These are phyloP conservation scores for Malus hybrid DNA, from an alignment of 331 rosid genomes.

Conservation along the genomic window DNA sequence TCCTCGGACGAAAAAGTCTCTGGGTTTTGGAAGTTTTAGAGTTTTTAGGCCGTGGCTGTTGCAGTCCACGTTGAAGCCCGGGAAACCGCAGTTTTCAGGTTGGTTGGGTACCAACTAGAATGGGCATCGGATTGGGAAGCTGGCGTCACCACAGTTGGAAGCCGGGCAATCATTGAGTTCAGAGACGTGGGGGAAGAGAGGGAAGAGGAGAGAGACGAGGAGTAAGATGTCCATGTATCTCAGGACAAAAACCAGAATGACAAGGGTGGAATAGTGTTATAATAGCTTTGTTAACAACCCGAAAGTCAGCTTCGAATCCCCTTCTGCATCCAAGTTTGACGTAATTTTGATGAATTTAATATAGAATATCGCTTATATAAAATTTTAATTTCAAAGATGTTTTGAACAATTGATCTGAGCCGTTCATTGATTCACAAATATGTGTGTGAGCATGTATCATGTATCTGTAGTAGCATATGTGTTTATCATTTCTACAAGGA, in stretches of 20 bases:
- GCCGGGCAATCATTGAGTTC: slow-evolving; percentile 23
- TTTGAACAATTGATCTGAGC: too few species aligned
- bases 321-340: too few species aligned
- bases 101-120: slow-evolving; percentile 27
- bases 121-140: slow-evolving; percentile 47
- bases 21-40: slow-evolving; percentile 45
- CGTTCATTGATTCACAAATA: too few species aligned
- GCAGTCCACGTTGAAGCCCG: slow-evolving; percentile 60
- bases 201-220: slow-evolving; percentile 23
- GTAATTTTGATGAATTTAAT: too few species aligned
- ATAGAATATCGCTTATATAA: too few species aligned
- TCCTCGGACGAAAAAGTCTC: slow-evolving; percentile 37
- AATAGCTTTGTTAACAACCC: too few species aligned
- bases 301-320: too few species aligned
- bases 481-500: background rate
- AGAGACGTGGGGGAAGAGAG: slow-evolving; percentile 30
- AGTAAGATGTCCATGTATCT: slow-evolving; percentile 34
- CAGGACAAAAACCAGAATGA: slow-evolving; percentile 3
- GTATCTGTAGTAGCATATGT: background rate
- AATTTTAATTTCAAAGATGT: too few species aligned
- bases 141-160: slow-evolving; percentile 25
- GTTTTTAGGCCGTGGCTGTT: slow-evolving; percentile 23
- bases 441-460: too few species aligned
- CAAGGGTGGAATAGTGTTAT: background rate
- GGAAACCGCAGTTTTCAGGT: slow-evolving; percentile 49